These are phyloP conservation scores for Vigna mungo DNA, from an alignment of 306 rosid genomes.

Conservation along the genomic window DNA sequence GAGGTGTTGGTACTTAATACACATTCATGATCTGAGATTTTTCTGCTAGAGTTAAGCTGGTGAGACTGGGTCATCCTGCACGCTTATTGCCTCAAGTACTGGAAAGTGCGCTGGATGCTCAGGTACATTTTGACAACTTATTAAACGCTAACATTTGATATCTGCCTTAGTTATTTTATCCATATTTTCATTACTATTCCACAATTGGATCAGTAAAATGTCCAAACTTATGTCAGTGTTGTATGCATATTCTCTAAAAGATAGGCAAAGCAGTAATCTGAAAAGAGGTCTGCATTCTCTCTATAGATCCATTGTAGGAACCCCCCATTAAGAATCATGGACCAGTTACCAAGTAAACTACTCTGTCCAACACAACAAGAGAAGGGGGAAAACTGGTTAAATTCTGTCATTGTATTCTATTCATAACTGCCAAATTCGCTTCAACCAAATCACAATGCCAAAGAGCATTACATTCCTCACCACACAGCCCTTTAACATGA, in stretches of 20 bases:
- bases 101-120: slow-evolving; percentile 97
- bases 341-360: not conserved
- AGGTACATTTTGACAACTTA: slow-evolving; percentile 56
- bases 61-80: slow-evolving; percentile 98
- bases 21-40: slow-evolving; percentile 33
- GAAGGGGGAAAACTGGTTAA: not conserved
- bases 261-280: slow-evolving; percentile 7
- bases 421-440: not conserved
- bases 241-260: slow-evolving; percentile 2
- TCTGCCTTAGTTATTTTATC: slow-evolving; percentile 4
- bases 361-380: not conserved
- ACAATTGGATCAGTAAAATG: not conserved
- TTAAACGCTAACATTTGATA: slow-evolving; percentile 32
- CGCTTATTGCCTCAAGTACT: slow-evolving; percentile 97
- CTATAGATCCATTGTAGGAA: slow-evolving; percentile 6
- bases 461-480: not conserved
- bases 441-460: slow-evolving; percentile 18
- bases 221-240: slow-evolving; percentile 2
- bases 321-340: not conserved
- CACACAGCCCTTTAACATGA: not conserved
- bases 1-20: slow-evolving; percentile 18
- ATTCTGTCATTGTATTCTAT: not conserved
- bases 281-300: not conserved
- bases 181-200: not conserved
- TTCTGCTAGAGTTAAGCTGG: slow-evolving; percentile 83